phyloP scores from a whole-genome alignment of 805 yeast genomes.

The Diddensiella caesifluorescens region DNA sequence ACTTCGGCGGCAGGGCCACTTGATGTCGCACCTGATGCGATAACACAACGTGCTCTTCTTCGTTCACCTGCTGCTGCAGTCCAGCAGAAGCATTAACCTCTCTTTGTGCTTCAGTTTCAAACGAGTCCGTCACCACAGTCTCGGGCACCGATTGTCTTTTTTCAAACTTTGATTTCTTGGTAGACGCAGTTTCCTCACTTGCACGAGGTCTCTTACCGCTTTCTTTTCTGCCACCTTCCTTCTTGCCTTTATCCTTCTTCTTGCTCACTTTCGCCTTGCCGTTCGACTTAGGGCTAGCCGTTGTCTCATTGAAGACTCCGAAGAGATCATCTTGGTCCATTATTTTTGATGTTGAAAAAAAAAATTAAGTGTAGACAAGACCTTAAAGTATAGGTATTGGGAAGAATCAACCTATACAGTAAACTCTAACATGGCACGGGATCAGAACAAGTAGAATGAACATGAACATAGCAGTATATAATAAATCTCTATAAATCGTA shows the following conservation, averaged over 20 bases:
- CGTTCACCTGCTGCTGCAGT: conserved; percentile 42
- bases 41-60: conserved; percentile 45
- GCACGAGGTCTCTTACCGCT: neutral
- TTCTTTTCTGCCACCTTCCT: conserved; percentile 1
- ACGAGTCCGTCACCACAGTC: conserved; percentile 77
- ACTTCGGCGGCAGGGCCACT: conserved; percentile 92
- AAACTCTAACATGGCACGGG: neutral
- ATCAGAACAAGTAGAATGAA: neutral
- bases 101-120: conserved; percentile 84
- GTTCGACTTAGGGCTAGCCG: conserved; percentile 18
- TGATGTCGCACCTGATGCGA: conserved; percentile 97
- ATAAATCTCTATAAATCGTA: conserved; percentile 1
- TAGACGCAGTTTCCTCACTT: neutral
- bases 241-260: conserved; percentile 8
- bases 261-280: conserved; percentile 5
- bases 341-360: conserved; percentile 7
- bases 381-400: neutral
- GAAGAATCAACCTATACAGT: no score
- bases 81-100: conserved; percentile 84
- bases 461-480: neutral
- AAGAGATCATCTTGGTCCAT: conserved; percentile 28
- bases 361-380: conserved; percentile 1
- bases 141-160: conserved; percentile 26
- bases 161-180: conserved; percentile 1
- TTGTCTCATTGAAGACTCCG: conserved; percentile 30